phyloP scores from a whole-genome alignment of 345 rosid genomes.

The Chamaenerion angustifolium region DNA sequence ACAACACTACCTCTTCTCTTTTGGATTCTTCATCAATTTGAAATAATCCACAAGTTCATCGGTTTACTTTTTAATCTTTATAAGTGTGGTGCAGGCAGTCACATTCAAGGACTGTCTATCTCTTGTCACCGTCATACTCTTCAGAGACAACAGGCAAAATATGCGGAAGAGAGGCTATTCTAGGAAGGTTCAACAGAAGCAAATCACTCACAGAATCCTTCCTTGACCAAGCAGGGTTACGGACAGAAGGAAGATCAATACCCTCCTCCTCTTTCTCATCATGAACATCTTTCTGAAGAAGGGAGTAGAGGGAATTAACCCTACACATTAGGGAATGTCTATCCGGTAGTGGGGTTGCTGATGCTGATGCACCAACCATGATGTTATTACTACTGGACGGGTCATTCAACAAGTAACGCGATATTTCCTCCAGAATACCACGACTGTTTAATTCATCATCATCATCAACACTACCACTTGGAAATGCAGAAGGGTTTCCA shows the following conservation, averaged over 20 bases:
- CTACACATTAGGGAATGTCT: conserved; percentile 40
- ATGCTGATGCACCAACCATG: too few relatives aligned
- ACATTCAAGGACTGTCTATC: conserved; percentile 8
- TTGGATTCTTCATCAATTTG: conserved; percentile 17
- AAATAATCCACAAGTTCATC: conserved; percentile 8
- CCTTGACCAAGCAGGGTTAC: conserved; percentile 21
- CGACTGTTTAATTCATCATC: conserved; percentile 15
- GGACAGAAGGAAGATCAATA: too few relatives aligned
- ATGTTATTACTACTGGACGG: too few relatives aligned
- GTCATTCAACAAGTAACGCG: conserved; percentile 38
- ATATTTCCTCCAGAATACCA: conserved; percentile 27
- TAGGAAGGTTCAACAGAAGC: conserved; percentile 48
- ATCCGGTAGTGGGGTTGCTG: conserved; percentile 10
- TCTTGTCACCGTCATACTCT: conserved; percentile 13
- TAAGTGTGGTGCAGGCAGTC: too few relatives aligned
- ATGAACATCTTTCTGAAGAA: conserved; percentile 36
- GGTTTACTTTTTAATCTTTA: too few relatives aligned
- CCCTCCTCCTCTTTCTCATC: too few relatives aligned
- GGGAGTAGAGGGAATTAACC: conserved; percentile 48
- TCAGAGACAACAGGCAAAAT: conserved; percentile 24
- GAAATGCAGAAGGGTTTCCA: conserved; percentile 6
- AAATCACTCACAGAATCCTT: conserved; percentile 44
- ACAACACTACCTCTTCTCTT: neutral
- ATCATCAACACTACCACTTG: conserved; percentile 13
- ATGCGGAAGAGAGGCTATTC: conserved; percentile 50